A percentile compares a stretch with the other conserved stretches of the same genome.
phyloP scores from a whole-genome alignment of 148 eudicot genomes.

The Arctostaphylos glauca region DNA sequence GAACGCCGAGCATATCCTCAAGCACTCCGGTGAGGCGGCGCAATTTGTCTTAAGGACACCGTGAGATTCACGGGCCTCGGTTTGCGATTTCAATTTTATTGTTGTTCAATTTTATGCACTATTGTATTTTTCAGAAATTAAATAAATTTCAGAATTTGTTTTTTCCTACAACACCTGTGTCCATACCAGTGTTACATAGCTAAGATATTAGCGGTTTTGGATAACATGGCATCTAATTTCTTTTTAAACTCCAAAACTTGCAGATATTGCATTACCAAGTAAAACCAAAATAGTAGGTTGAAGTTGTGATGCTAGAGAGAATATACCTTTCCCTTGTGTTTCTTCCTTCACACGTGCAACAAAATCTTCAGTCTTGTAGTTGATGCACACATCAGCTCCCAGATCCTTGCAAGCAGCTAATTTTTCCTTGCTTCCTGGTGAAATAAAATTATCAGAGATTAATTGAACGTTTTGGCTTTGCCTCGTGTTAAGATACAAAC shows the following conservation, averaged over 20 bases:
- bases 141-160: too few relatives aligned
- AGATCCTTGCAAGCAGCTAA: constrained; percentile 73
- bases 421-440: constrained; percentile 77
- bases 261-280: neutral
- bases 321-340: constrained; percentile 83
- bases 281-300: neutral
- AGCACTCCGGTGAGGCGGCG: too few relatives aligned
- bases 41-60: too few relatives aligned
- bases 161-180: too few relatives aligned
- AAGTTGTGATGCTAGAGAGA: neutral
- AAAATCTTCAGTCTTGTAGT: constrained; percentile 94
- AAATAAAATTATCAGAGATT: constrained; percentile 5
- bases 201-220: neutral
- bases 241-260: neutral
- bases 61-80: too few relatives aligned
- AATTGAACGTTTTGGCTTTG: neutral
- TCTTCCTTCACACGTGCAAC: constrained; percentile 90
- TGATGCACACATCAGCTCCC: constrained; percentile 92
- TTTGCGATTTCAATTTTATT: too few relatives aligned
- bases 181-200: too few relatives aligned
- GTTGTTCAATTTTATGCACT: too few relatives aligned
- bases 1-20: too few relatives aligned
- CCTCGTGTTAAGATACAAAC: neutral
- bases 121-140: too few relatives aligned
- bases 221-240: neutral